These are phyloP conservation scores for Penicillium waksmanii DNA, from an alignment of 495 filamentous ascomycete species.

Conservation along the genomic window DNA sequence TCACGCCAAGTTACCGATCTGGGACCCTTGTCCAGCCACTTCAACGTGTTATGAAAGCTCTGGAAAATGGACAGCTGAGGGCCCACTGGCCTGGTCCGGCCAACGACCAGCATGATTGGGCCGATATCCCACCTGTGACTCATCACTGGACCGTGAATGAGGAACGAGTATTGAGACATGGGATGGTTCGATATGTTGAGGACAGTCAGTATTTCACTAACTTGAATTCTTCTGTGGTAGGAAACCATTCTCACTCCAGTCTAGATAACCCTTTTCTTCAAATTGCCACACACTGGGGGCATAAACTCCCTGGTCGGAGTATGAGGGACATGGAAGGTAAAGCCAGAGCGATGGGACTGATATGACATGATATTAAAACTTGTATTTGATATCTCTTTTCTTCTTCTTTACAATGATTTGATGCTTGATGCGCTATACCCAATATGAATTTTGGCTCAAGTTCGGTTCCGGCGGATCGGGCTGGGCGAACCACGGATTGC, in stretches of 20 bases:
- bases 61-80: not conserved
- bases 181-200: not conserved
- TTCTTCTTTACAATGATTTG: not conserved
- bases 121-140: not conserved
- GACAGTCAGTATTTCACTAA: not conserved
- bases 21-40: not conserved
- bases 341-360: not conserved
- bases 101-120: not conserved
- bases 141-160: not conserved
- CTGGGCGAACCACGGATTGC: constrained; percentile 23
- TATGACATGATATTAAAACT: not conserved
- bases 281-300: not conserved
- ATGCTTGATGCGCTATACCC: not conserved
- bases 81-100: not conserved
- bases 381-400: not conserved
- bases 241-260: not conserved
- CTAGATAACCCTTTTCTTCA: not conserved
- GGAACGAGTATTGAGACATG: constrained; percentile 1
- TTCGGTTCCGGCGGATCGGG: constrained; percentile 10
- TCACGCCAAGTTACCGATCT: not conserved
- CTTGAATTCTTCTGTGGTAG: not conserved
- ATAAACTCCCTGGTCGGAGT: not conserved
- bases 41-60: constrained; percentile 3
- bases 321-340: constrained; percentile 4
- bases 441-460: not conserved